phyloP scores from a whole-genome alignment of 108 stramenopile genomes.

The Pseudonitzschia pungens region DNA sequence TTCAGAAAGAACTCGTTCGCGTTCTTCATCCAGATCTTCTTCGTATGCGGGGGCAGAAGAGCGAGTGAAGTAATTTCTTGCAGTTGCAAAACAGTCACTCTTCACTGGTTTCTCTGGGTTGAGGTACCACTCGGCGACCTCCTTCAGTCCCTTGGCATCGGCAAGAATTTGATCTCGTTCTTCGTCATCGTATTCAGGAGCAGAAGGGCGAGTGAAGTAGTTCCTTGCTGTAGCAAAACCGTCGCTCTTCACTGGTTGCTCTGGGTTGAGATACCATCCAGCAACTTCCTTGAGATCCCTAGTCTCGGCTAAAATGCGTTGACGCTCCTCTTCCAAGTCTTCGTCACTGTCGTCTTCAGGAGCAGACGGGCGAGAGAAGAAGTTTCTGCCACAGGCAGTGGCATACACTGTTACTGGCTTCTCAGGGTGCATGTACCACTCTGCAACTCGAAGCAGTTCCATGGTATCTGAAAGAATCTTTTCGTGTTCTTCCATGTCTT shows the following conservation, averaged over 20 bases:
- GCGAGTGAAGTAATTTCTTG: conserved; percentile 66
- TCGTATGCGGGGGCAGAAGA: conserved; percentile 52
- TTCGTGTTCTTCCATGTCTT: conserved; percentile 55
- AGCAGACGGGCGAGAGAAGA: conserved; percentile 63
- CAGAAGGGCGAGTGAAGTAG: conserved; percentile 62
- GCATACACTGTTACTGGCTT: conserved; percentile 35
- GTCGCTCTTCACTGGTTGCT: conserved; percentile 32
- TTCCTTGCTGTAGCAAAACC: conserved; percentile 38
- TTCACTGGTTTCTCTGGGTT: conserved; percentile 41
- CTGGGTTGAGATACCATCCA: conserved; percentile 37
- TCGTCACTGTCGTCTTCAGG: conserved; percentile 33
- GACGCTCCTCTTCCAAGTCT: conserved; percentile 37
- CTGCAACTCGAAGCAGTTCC: conserved; percentile 50
- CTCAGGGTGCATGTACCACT: conserved; percentile 66
- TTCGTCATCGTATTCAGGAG: conserved; percentile 37
- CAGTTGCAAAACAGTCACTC: conserved; percentile 9
- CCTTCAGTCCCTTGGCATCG: conserved; percentile 36
- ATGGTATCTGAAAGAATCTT: conserved; percentile 51
- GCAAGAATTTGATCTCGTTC: conserved; percentile 36
- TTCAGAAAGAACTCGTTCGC: conserved; percentile 46
- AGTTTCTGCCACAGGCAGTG: conserved; percentile 52
- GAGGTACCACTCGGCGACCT: conserved; percentile 38
- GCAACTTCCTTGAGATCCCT: conserved; percentile 39
- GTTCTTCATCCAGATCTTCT: conserved; percentile 39
- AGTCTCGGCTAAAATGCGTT: conserved; percentile 30